A percentile compares a stretch with the other conserved stretches of the same genome.
These are phyloP conservation scores for Pseudogymnoascus sp. DNA, from an alignment of 2,329 filamentous ascomycete genomes.

Conservation along the genomic window DNA sequence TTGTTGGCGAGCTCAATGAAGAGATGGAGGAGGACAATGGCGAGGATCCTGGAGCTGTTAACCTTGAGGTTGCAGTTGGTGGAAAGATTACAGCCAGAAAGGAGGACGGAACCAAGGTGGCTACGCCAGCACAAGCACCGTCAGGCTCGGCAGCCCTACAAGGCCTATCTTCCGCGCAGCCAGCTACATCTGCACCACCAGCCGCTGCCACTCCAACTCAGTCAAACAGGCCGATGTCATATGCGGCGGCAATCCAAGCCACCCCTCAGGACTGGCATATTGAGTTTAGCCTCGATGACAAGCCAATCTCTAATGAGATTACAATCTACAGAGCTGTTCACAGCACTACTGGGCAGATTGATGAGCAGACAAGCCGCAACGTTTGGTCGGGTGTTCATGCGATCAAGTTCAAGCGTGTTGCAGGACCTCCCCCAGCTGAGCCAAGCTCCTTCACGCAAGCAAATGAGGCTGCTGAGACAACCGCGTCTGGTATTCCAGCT, in stretches of 20 bases:
- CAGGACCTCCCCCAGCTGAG: constrained; percentile 72
- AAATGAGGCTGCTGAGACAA: constrained; percentile 42
- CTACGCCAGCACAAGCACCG: constrained; percentile 63
- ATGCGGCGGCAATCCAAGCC: constrained; percentile 73
- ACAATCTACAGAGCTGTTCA: constrained; percentile 95
- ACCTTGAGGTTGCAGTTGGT: constrained; percentile 76
- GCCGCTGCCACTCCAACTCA: constrained; percentile 34
- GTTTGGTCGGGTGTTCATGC: constrained; percentile 88
- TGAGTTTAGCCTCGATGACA: constrained; percentile 81
- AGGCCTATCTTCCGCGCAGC: constrained; percentile 32
- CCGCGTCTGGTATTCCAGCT: constrained; percentile 56
- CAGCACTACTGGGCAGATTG: constrained; percentile 40
- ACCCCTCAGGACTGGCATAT: constrained; percentile 93
- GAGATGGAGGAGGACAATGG: constrained; percentile 64
- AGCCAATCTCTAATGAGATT: constrained; percentile 79
- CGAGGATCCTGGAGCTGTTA: constrained; percentile 81
- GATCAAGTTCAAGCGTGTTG: constrained; percentile 82
- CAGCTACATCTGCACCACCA: constrained; percentile 25
- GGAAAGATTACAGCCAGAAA: constrained; percentile 86
- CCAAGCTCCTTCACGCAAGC: constrained; percentile 50
- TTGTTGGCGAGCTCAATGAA: constrained; percentile 85
- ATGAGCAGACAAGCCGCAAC: constrained; percentile 62
- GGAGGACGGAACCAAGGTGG: constrained; percentile 80
- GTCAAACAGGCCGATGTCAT: constrained; percentile 63
- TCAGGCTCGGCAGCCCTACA: constrained; percentile 35